These are phyloP conservation scores for Tricholoma matsutake DNA, from an alignment of 768 basidiomycete genomes.

Conservation along the genomic window DNA sequence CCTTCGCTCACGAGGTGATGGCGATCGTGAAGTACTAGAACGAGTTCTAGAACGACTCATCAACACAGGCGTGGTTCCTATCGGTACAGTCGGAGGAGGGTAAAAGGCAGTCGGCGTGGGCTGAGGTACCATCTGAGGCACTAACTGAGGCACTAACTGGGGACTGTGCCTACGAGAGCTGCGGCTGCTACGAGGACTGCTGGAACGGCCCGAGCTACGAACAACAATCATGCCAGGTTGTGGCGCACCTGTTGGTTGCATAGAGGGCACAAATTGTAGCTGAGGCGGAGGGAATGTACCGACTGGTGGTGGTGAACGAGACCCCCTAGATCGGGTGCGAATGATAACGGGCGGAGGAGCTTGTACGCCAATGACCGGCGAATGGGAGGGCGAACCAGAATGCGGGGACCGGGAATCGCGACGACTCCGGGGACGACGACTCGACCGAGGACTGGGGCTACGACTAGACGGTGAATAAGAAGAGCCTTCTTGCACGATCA, in stretches of 20 bases:
- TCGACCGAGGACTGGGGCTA: neutral
- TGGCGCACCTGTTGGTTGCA: neutral
- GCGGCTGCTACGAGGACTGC: conserved; percentile 2
- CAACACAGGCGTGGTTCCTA: neutral
- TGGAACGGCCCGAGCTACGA: neutral
- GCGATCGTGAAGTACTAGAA: conserved; percentile 8
- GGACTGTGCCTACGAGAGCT: neutral
- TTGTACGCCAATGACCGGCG: neutral
- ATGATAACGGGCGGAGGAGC: neutral
- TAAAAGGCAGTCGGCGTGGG: neutral
- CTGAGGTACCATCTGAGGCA: neutral
- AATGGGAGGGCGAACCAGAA: neutral
- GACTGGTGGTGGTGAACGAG: neutral
- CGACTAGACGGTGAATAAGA: neutral
- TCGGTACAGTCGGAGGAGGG: neutral
- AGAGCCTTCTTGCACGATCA: neutral
- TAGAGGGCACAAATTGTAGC: neutral
- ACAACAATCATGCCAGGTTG: neutral
- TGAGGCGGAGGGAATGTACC: neutral
- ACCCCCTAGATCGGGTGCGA: neutral
- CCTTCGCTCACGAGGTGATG: conserved; percentile 1
- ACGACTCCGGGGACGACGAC: neutral
- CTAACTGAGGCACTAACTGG: neutral
- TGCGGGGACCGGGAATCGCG: neutral
- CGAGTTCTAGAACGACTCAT: conserved; percentile 5